A percentile compares a stretch with the other conserved stretches of the same genome.
Conservation (phyloP, 768 basidiomycete species). For the Hericium alpestre region DNA sequence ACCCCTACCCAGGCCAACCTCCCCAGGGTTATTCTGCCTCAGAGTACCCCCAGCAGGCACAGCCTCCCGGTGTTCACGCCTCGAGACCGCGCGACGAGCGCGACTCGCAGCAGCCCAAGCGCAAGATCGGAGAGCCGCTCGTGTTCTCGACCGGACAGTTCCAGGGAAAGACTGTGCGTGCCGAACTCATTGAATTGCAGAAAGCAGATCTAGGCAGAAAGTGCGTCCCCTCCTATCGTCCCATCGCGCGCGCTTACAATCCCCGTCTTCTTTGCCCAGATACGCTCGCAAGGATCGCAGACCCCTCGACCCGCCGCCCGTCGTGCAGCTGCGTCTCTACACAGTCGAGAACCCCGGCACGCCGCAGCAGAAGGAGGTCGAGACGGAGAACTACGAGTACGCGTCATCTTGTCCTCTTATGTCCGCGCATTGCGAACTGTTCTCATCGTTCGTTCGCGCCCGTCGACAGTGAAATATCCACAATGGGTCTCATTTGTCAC, state of each 20-base stretch:
- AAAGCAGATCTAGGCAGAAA: conserved; percentile 25
- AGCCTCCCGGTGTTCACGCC: not conserved
- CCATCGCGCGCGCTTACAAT: not conserved
- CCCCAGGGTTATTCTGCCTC: not conserved
- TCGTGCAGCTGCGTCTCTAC: conserved; percentile 17
- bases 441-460: not conserved
- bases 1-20: not conserved
- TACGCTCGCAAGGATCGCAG: conserved; percentile 18
- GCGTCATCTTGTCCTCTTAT: not conserved
- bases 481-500: conserved; percentile 63
- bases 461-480: conserved; percentile 40
- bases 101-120: conserved; percentile 2
- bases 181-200: conserved; percentile 18
- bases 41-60: not conserved
- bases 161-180: conserved; percentile 18
- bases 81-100: conserved; percentile 5
- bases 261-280: conserved; percentile 2
- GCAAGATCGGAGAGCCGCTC: conserved; percentile 17
- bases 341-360: conserved; percentile 6
- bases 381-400: conserved; percentile 11
- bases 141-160: conserved; percentile 20
- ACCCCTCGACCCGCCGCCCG: conserved; percentile 18
- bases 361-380: conserved; percentile 6
- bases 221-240: conserved; percentile 9
- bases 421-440: conserved; percentile 4